Conservation (phyloP, 352 stramenopile species). For the Phytophthora parvispora region DNA sequence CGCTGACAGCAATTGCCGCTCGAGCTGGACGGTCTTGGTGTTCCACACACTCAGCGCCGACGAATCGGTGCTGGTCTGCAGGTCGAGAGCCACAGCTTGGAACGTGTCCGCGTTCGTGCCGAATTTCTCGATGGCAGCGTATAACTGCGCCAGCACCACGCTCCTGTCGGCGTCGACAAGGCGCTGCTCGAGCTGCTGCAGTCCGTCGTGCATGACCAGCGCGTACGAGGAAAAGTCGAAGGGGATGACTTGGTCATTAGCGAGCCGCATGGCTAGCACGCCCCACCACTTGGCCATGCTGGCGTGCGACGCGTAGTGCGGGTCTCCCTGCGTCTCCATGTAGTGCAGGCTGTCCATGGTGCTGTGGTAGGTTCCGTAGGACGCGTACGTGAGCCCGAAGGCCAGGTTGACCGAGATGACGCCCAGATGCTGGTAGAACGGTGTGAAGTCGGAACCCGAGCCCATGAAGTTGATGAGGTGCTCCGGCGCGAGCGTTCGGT, state of each 20-base stretch:
- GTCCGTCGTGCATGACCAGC: slow-evolving; percentile 46
- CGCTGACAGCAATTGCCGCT: slow-evolving; percentile 50
- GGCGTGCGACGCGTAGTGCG: slow-evolving; percentile 58
- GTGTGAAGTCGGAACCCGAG: slow-evolving; percentile 78
- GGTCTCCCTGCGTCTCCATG: slow-evolving; percentile 65
- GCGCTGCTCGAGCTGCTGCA: slow-evolving; percentile 31
- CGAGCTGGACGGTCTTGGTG: slow-evolving; percentile 13
- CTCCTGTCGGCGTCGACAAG: not conserved
- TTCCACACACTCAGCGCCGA: not conserved
- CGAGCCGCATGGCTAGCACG: slow-evolving; percentile 58
- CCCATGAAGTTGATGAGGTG: slow-evolving; percentile 65
- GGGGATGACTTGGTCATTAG: slow-evolving; percentile 49
- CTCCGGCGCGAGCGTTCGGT: slow-evolving; percentile 46
- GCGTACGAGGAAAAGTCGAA: slow-evolving; percentile 62
- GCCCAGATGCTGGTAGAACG: slow-evolving; percentile 87
- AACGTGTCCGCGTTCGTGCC: slow-evolving; percentile 36
- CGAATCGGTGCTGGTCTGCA: not conserved
- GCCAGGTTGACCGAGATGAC: slow-evolving; percentile 82
- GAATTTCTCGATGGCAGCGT: slow-evolving; percentile 43
- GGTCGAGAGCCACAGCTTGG: slow-evolving; percentile 11
- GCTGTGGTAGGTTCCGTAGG: slow-evolving; percentile 86
- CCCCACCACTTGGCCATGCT: slow-evolving; percentile 66
- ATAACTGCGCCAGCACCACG: slow-evolving; percentile 10
- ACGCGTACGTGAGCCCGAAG: slow-evolving; percentile 41
- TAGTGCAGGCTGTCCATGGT: slow-evolving; percentile 88